Conservation (phyloP, 257 asterid species). For the Scutellaria minor region DNA sequence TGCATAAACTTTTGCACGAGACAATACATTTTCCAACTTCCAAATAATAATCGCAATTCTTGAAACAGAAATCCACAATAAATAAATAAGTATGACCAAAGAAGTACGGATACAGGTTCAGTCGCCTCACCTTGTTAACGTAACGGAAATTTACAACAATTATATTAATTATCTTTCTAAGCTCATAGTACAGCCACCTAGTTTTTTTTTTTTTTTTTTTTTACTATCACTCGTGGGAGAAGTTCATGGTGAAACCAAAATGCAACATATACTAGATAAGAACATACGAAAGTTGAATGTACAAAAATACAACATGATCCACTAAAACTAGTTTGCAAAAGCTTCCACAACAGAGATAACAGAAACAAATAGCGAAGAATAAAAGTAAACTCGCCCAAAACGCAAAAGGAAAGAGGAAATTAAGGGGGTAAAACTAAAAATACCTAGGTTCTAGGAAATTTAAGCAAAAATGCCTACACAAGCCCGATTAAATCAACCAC, state of each 20-base stretch:
- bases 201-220: neutral
- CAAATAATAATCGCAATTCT: neutral
- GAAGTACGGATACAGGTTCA: constrained; percentile 8
- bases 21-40: constrained; percentile 24
- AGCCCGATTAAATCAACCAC: constrained; percentile 19
- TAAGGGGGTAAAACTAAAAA: neutral
- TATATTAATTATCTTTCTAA: constrained; percentile 6
- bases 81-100: constrained; percentile 13
- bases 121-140: constrained; percentile 24
- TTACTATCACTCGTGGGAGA: constrained; percentile 13
- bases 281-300: neutral
- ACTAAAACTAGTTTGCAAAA: neutral
- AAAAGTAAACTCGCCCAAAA: constrained; percentile 8
- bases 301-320: constrained; percentile 6
- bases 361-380: constrained; percentile 8
- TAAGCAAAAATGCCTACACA: constrained; percentile 13
- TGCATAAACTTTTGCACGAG: neutral
- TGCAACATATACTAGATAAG: neutral
- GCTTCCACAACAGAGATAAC: constrained; percentile 14
- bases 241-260: constrained; percentile 15
- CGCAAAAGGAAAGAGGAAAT: no score
- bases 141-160: neutral
- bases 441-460: constrained; percentile 27
- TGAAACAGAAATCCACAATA: constrained; percentile 19
- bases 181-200: neutral